phyloP scores from a whole-genome alignment of 768 basidiomycete species.

The Dacryopinax spathularia region DNA sequence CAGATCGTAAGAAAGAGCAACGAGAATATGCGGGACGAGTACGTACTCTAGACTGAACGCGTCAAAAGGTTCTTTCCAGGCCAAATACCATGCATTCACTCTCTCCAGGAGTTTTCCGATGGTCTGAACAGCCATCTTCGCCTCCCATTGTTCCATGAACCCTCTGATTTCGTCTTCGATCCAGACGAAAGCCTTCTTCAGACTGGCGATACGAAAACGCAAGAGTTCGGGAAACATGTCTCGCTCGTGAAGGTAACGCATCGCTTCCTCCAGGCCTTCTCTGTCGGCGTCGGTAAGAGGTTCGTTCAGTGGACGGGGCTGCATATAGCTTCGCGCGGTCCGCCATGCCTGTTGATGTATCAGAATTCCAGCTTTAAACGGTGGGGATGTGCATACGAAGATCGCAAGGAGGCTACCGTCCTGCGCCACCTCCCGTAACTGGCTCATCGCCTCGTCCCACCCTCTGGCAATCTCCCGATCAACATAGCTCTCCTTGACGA shows the following conservation, averaged over 20 bases:
- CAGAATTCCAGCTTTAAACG: neutral
- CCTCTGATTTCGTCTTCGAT: neutral
- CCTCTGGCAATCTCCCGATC: neutral
- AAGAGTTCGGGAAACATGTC: constrained; percentile 8
- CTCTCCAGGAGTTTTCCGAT: constrained; percentile 7
- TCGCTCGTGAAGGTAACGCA: neutral
- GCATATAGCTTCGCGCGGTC: neutral
- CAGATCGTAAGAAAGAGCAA: constrained; percentile 11
- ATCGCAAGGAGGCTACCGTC: neutral
- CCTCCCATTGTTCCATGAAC: constrained; percentile 8
- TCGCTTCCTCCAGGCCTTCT: neutral
- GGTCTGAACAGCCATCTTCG: neutral
- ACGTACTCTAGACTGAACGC: neutral
- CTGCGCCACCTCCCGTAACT: neutral
- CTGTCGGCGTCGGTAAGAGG: neutral
- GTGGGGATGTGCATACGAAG: neutral
- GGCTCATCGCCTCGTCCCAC: neutral
- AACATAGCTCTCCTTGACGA: neutral
- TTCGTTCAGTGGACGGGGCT: constrained; percentile 2
- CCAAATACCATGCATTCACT: constrained; percentile 2
- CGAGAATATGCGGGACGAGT: constrained; percentile 5
- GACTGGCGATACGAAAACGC: neutral
- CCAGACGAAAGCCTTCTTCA: neutral
- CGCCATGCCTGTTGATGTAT: neutral
- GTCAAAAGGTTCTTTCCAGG: constrained; percentile 8